Evolutionary conservation across 805 yeast genomes (phyloP), one percentile per base, ranked within the genome.

Genomic region (Diddensiella santjacobensis): DNA sequence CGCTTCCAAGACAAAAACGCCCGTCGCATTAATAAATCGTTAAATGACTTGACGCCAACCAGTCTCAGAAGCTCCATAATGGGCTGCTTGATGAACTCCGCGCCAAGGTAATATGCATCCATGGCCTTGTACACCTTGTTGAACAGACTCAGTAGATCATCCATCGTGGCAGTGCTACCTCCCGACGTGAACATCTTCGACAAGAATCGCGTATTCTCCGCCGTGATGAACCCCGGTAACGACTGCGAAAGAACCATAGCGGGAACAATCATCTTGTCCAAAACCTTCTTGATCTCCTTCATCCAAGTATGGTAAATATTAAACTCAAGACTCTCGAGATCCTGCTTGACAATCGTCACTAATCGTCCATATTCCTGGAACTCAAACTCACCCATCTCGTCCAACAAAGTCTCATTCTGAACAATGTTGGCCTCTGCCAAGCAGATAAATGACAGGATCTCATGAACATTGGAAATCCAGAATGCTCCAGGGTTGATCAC

Each of bases 381-480:
- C 71, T 91, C 99, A 55, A 79, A 83, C 58, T 84, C 90, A 51
- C 88, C 87, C 89, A 93, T 84, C 53, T 86, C 96, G 51, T 79
- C 80, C 40, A 85, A 76, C 53, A 87, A 76, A 3, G 83, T 76
- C 62, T 86, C 95, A 62, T 87, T 88, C 40, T 87, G 90, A 44
- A 87, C 71, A 52, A 93, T 87, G n/a, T 96, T 88, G 51, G 81
- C 80, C 67, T 91, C 96, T 2, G 98, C 98, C 67, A 88, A 86
- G 13, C 90, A 81, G 50, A 91, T 96, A 73, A 93, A 93, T 2
- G 98, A 89, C 67, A 86, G 87, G 60, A 93, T 76, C 65, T 93
- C 98, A 65, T 93, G 96, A 2, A 95, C 90, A 69, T 93, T 93
- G 2, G 97, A 87, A 55, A 93, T 75, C 99, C 99, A 93, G 73